Evolutionary conservation across 2,329 filamentous ascomycete genomes (phyloP), one percentile per base, ranked within the genome.

Genomic region (Claviceps africana): DNA sequence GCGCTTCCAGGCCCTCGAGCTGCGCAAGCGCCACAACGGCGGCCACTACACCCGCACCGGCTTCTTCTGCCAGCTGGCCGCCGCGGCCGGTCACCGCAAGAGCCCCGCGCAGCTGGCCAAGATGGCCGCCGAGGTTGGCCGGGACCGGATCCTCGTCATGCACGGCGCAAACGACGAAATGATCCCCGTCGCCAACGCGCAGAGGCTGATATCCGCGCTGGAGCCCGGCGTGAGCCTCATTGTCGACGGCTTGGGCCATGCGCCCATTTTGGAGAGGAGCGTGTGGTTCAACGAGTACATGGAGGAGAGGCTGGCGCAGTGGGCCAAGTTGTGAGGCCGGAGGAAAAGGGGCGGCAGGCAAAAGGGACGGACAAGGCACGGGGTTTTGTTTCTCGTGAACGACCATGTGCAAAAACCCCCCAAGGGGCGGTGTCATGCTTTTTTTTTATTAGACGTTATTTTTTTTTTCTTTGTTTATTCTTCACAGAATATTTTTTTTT

Each of bases 11-110:
- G 88, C 89, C 0, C 81, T 84, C 58, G 88, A 95, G 67, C 67
- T 94, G 56, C 73, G 72, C 61, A 95, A 95, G 71, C 76, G 85
- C 19, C 68, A 73, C 17, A n/a, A 17, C 30, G 53, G 69, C 74
- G 1, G 69, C 72, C 1, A 72, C 6, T 91, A 88, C 64, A 79
- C 77, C 3, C 74, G 72, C 47, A 72, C 72, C 33, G 86, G 86
- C 1, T 88, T 93, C 65, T 63, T 93, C 33, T 72, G 86, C 58
- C 89, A 95, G 70, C 77, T 87, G 2, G 72, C 88, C 49, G 89
- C 88, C 1, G 86, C 84, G 0, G 85, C 81, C 0, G 87, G 86
- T 78, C 89, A 95, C 66, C 71, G 79, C 66, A 95, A 95, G 72
- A 80, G 75, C 13, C 65, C 77, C 0, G 75, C 70, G 54, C 83